Percentiles rank a stretch among this genome's conserved stretches.
Conservation (phyloP, 345 rosid species). For the Arabis hirsuta region DNA sequence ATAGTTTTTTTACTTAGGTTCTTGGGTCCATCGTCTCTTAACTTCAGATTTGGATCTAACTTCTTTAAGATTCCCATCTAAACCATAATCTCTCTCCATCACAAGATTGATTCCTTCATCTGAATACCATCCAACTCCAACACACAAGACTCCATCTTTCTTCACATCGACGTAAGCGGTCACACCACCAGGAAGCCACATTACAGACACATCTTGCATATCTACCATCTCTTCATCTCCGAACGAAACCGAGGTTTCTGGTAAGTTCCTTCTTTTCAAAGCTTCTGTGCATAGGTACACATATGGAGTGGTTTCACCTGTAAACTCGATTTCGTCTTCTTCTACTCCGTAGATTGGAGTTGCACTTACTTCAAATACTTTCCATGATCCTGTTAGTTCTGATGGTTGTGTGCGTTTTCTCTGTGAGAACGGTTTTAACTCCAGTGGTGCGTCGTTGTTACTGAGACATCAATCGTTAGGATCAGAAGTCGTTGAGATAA, state of each 20-base stretch:
- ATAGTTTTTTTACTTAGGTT: constrained; percentile 5
- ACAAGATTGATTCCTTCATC: constrained; percentile 90
- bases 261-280: constrained; percentile 74
- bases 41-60: constrained; percentile 81
- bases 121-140: constrained; percentile 92
- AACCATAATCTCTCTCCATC: constrained; percentile 86
- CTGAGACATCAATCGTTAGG: constrained; percentile 22
- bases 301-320: constrained; percentile 51
- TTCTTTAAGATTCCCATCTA: constrained; percentile 81
- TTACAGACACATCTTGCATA: constrained; percentile 71
- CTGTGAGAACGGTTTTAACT: constrained; percentile 72
- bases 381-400: constrained; percentile 88
- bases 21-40: constrained; percentile 72
- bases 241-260: constrained; percentile 62
- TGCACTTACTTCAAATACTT: constrained; percentile 88
- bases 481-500: constrained; percentile 23
- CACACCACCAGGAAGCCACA: constrained; percentile 91
- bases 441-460: constrained; percentile 60
- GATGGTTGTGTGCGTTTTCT: constrained; percentile 70
- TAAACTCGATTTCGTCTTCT: constrained; percentile 42
- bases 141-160: constrained; percentile 76
- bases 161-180: constrained; percentile 71
- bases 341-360: constrained; percentile 78
- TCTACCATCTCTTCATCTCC: constrained; percentile 84
- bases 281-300: constrained; percentile 86